Evolutionary conservation across 108 stramenopile genomes (phyloP).

Genomic region (Epithemia pelagica): DNA sequence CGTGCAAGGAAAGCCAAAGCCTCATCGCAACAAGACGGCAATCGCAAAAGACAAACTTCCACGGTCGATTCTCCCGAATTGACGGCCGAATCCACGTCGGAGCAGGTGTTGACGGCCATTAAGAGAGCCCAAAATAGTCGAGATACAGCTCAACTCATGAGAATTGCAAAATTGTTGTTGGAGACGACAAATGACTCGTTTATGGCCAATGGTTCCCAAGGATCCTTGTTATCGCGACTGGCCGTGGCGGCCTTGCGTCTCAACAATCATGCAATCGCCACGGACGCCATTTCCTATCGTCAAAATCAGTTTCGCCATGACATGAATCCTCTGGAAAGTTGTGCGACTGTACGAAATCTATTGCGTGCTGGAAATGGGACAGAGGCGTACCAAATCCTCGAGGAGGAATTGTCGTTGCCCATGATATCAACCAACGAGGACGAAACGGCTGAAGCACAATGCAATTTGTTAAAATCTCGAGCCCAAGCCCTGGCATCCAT

Average conservation of each 20-base stretch:
- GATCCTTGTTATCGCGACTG: slow-evolving; percentile 67
- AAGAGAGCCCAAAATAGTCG: slow-evolving; percentile 75
- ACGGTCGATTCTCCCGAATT: too few species aligned
- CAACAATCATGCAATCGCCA: slow-evolving; percentile 53
- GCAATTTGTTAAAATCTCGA: slow-evolving; percentile 37
- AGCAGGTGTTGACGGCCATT: slow-evolving; percentile 65
- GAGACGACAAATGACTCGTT: slow-evolving; percentile 51
- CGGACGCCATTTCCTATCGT: slow-evolving; percentile 55
- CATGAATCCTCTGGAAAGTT: slow-evolving; percentile 71
- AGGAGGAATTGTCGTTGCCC: slow-evolving; percentile 70
- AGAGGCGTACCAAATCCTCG: slow-evolving; percentile 62
- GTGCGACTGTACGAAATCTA: slow-evolving; percentile 68
- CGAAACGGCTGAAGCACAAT: background rate
- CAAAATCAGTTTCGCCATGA: slow-evolving; percentile 37
- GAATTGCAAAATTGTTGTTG: slow-evolving; percentile 67
- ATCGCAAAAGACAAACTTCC: too few species aligned
- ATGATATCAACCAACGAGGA: background rate
- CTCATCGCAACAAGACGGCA: too few species aligned
- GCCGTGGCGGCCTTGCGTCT: slow-evolving; percentile 76
- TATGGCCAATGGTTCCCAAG: slow-evolving; percentile 72
- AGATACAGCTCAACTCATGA: slow-evolving; percentile 53
- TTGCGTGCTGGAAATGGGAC: slow-evolving; percentile 53
- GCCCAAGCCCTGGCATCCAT: slow-evolving; percentile 67
- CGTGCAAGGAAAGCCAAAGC: slow-evolving; percentile 30
- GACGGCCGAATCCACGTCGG: slow-evolving; percentile 53